Percentiles rank a stretch among this genome's conserved stretches.
Evolutionary conservation across 2,329 filamentous ascomycete species (phyloP).

Genomic region (Fusarium tuaranense): DNA sequence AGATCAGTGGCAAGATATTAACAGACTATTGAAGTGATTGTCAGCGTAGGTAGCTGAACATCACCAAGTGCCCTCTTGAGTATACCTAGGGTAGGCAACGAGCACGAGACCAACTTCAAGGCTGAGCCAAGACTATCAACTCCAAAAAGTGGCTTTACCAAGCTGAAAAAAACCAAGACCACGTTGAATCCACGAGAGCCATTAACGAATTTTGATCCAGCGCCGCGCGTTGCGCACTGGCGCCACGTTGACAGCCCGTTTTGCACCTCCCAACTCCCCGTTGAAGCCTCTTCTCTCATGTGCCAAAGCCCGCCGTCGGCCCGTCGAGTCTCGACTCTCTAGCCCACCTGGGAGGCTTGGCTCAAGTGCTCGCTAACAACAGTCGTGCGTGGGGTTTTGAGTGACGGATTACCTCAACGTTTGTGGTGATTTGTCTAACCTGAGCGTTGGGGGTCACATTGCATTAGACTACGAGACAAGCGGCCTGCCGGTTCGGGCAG

Average conservation of each 20-base stretch:
- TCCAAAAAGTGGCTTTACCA: neutral
- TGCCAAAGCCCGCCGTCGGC: neutral
- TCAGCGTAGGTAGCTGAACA: neutral
- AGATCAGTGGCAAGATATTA: neutral
- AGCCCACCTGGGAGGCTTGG: neutral
- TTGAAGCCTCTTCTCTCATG: neutral
- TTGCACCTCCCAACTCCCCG: neutral
- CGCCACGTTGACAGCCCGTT: neutral
- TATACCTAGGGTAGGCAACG: neutral
- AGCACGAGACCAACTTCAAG: neutral
- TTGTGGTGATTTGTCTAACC: conserved; percentile 1
- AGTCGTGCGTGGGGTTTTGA: neutral
- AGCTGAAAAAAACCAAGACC: neutral
- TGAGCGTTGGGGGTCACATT: neutral
- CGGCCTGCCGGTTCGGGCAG: neutral
- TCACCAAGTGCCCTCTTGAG: neutral
- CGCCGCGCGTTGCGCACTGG: neutral
- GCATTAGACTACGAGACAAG: conserved; percentile 2
- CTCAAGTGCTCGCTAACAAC: neutral
- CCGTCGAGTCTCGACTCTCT: neutral
- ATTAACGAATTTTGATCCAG: neutral
- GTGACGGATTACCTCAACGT: neutral
- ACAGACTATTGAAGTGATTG: neutral
- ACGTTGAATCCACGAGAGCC: neutral
- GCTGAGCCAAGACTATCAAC: neutral